Percentiles rank a stretch among this genome's conserved stretches.
phyloP scores from a whole-genome alignment of 345 rosid genomes.

The Trapa bicornis region DNA sequence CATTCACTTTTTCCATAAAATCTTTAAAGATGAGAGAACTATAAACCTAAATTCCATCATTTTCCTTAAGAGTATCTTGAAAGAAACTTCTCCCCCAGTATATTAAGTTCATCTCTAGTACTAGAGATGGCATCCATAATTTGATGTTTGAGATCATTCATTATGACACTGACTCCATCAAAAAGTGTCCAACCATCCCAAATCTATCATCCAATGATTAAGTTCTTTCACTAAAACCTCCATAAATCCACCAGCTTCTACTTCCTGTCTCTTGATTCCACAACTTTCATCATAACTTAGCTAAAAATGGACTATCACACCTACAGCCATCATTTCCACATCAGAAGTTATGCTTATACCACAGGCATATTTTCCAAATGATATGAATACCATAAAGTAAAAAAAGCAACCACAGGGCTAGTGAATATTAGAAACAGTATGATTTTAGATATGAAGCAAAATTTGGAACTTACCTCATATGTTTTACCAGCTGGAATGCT shows the following conservation, averaged over 20 bases:
- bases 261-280: not conserved
- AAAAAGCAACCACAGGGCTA: not conserved
- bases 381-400: not conserved
- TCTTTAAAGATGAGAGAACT: no score
- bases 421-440: not conserved
- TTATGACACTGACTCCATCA: no score
- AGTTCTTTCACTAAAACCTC: not conserved
- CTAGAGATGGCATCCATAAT: no score
- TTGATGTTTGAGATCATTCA: no score
- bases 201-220: no score
- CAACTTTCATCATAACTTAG: not conserved
- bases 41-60: no score
- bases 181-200: no score
- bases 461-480: constrained; percentile 45
- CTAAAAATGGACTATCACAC: not conserved
- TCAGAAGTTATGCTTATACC: not conserved
- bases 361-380: not conserved
- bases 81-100: no score
- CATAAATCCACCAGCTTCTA: not conserved
- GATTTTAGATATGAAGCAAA: not conserved
- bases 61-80: no score
- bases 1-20: no score
- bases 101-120: no score
- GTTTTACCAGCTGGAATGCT: constrained; percentile 65
- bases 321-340: not conserved